Evolutionary conservation across 345 rosid genomes (phyloP), one percentile per base, ranked within the genome.

Genomic region (Eucalyptus guilfoylei): DNA sequence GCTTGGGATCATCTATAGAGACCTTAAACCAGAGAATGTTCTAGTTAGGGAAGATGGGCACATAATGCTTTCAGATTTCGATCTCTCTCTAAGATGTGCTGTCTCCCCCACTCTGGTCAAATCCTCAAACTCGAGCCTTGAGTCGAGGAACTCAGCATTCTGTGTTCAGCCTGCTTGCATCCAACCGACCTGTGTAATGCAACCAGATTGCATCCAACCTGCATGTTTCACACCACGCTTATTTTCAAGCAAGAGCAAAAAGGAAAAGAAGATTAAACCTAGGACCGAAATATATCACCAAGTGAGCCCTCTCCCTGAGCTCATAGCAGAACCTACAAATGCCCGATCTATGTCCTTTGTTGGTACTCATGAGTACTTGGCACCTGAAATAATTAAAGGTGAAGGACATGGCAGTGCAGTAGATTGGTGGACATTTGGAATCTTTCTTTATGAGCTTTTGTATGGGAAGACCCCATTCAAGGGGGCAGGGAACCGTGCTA

Each of bases 41-140:
- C 90, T 95, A 10, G 96, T 95, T 49, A 91, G 96, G 90, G 95
- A 92, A 45, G 96, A 95, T 86, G 96, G 96, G 55, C 95, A 95
- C 89, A 95, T 94, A 23, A 94, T 94, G 95, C 94, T 95, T 85
- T 94, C 95, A 2, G 96, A 95, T 87, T 95, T 95, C 40, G 96
- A 95, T 85, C 93, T 95, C 87, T 95, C 96, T 55, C 92, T 92
- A 49, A 81, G 92, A 86, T 90, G 90, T 37, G 86, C 90, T 17
- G 91, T 90, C 83, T 85, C 88, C 87, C 91, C 91, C 16, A 90
- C 91, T 9, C 88, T 90, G 11, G 90, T 90, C 87, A 90, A 62
- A 52, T 90, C 87, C 87, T 88, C 91, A 17, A 80, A 86, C 60
- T 76, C 88, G 6, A 47, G 45, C 90, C 30, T 76, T 6, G 88